Percentiles rank a stretch among this genome's conserved stretches.
Evolutionary conservation across 2,329 filamentous ascomycete genomes (phyloP).

Genomic region (Ascocoryne sarcoides): DNA sequence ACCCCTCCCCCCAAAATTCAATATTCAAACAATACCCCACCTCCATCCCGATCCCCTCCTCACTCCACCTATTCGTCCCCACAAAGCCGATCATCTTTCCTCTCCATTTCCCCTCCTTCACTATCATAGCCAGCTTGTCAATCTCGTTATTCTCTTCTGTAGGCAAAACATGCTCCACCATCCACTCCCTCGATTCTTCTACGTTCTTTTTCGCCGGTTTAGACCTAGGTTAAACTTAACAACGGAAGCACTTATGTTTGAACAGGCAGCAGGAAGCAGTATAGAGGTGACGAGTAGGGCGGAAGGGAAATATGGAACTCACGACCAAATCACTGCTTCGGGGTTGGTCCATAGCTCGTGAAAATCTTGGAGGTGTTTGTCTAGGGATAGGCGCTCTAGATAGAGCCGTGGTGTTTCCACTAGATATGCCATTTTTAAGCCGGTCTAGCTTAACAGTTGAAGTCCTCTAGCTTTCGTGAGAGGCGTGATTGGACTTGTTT

Average conservation of each 20-base stretch:
- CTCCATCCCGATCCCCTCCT: constrained; percentile 13
- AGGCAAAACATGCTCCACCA: constrained; percentile 5
- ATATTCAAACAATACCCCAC: constrained; percentile 17
- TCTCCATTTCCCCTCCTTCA: constrained; percentile 2
- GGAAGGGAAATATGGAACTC: constrained; percentile 1
- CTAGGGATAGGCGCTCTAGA: constrained; percentile 10
- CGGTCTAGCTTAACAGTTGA: no score
- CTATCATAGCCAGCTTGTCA: constrained; percentile 15
- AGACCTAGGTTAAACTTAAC: no score
- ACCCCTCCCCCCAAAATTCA: constrained; percentile 19
- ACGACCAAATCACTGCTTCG: constrained; percentile 14
- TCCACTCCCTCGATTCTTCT: constrained; percentile 6
- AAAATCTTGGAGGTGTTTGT: constrained; percentile 17
- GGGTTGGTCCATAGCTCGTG: constrained; percentile 15
- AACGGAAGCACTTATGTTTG: no score
- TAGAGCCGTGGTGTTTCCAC: constrained; percentile 10
- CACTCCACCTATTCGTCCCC: constrained; percentile 15
- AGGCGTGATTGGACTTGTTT: no score
- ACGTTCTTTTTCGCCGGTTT: constrained; percentile 1
- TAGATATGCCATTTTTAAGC: no score
- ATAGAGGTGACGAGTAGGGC: not conserved
- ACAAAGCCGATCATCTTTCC: constrained; percentile 16
- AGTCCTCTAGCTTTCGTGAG: no score
- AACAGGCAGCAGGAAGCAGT: no score
- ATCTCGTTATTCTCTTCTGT: constrained; percentile 10